Evolutionary conservation across 208 protist species (phyloP), one percentile per base, ranked within the genome.

Genomic region (Acanthamoeba divionensis): DNA sequence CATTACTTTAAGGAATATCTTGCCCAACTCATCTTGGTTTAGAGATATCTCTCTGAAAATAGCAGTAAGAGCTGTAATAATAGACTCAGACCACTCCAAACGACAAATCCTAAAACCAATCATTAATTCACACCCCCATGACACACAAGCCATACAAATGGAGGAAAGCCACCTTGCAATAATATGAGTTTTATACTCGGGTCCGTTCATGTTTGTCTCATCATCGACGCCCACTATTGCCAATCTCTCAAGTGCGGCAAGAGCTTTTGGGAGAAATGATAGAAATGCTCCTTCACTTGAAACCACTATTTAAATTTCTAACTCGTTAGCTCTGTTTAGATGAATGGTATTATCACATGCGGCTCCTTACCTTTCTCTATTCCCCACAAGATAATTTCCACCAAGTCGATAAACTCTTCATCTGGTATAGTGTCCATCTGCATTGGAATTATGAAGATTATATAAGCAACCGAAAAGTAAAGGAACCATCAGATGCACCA

Each of bases 201-300:
- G 33, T 0, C 80, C 80, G 5, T 36, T 71, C 44, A 60, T 69
- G 80, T 65, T 69, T 13, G 80, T 65, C 45, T 69, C 41, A 18
- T 88, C 60, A 50, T 88, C 80, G 18, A 88, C 60, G 2, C 80
- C 60, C 33, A 88, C 80, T 2, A 41, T 62, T 2, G 57, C n/a
- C 15, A 88, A 18, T 2, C 80, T 54, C 18, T 47, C 80, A n/a
- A 88, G 33, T 8, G 80, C 80, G 8, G 80, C 60, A 7, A 88
- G 80, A 7, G 60, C 36, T 62, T 88, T 88, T 7, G 80, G 80
- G 15, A 88, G 15, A 33, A 88, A 88, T 36, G 55, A 54, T 29
- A 88, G 36, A 21, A 88, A 88, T 29, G 21, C n/a, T 9, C 80
- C 80, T 15, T 88, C 80, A n/a, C n/a, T 60, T 60, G n/a, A n/a